phyloP scores from a whole-genome alignment of 2,329 filamentous ascomycete species.

The Alternaria gansuensis region DNA sequence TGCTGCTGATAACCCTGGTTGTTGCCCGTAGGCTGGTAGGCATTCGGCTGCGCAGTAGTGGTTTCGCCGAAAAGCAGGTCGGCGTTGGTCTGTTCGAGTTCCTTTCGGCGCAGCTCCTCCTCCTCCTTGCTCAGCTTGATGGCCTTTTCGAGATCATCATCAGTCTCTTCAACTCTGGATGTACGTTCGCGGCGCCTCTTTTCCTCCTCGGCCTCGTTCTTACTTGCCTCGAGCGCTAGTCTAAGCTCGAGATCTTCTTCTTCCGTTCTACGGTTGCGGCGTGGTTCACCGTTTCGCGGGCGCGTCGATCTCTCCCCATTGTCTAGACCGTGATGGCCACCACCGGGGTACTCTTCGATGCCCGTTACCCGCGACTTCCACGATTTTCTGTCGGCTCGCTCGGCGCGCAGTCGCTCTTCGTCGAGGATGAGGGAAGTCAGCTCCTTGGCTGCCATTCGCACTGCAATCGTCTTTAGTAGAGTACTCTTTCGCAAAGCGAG shows the following conservation, averaged over 20 bases:
- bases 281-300: slow-evolving; percentile 51
- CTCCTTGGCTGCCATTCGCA: slow-evolving; percentile 95
- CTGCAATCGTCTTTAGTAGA: slow-evolving; percentile 59
- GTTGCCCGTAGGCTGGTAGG: slow-evolving; percentile 84
- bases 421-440: slow-evolving; percentile 90
- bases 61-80: slow-evolving; percentile 88
- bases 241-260: slow-evolving; percentile 87
- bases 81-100: slow-evolving; percentile 86
- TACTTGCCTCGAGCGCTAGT: slow-evolving; percentile 92
- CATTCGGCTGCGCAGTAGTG: slow-evolving; percentile 67
- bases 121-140: slow-evolving; percentile 95
- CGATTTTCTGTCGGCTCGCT: slow-evolving; percentile 88
- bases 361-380: slow-evolving; percentile 98
- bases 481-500: not conserved
- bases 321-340: slow-evolving; percentile 37
- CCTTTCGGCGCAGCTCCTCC: slow-evolving; percentile 84
- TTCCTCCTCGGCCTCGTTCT: slow-evolving; percentile 93
- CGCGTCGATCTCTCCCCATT: slow-evolving; percentile 53
- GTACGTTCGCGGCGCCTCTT: slow-evolving; percentile 70
- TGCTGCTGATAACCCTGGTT: slow-evolving; percentile 99
- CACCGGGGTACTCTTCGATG: slow-evolving; percentile 78
- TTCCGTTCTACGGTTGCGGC: slow-evolving; percentile 68
- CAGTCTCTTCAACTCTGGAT: slow-evolving; percentile 62
- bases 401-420: slow-evolving; percentile 88
- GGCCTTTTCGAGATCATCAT: slow-evolving; percentile 92